These are phyloP conservation scores for Trichocladium uniseriatum DNA, from an alignment of 495 filamentous ascomycete species.

Conservation along the genomic window DNA sequence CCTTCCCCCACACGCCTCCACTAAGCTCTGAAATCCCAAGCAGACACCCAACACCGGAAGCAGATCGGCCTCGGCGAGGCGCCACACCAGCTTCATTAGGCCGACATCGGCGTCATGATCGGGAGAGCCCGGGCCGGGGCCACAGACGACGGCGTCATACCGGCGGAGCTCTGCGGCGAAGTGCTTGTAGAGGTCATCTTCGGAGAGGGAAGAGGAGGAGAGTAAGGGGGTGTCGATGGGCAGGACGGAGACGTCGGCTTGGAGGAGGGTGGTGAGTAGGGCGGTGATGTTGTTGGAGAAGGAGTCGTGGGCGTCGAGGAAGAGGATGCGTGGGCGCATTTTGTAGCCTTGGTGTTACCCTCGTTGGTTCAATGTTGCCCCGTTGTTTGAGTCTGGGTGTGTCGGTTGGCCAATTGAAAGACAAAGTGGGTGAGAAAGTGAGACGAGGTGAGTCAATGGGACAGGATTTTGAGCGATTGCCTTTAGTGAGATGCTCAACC, in stretches of 20 bases:
- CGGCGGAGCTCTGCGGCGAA: constrained; percentile 41
- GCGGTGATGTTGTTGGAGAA: constrained; percentile 89
- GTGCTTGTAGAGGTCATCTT: not conserved
- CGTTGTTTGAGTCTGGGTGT: not conserved
- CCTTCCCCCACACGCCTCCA: constrained; percentile 52
- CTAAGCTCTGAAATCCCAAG: constrained; percentile 82
- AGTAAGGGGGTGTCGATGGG: constrained; percentile 53
- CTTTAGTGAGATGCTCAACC: too few relatives aligned
- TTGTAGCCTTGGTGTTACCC: not conserved
- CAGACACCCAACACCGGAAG: constrained; percentile 84
- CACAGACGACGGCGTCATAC: constrained; percentile 70
- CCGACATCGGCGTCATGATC: constrained; percentile 58
- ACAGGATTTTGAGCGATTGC: too few relatives aligned
- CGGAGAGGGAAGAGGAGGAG: constrained; percentile 16
- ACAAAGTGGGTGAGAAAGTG: too few relatives aligned
- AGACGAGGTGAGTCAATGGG: too few relatives aligned
- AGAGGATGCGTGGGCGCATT: constrained; percentile 50
- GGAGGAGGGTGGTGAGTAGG: constrained; percentile 56
- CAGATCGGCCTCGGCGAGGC: constrained; percentile 44
- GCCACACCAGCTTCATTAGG: constrained; percentile 70
- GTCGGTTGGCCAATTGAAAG: too few relatives aligned
- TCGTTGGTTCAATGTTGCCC: not conserved
- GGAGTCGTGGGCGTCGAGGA: constrained; percentile 91
- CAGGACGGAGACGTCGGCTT: constrained; percentile 58
- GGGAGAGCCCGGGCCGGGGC: constrained; percentile 68